phyloP scores from a whole-genome alignment of 305 asterid species.

The Fraxinus dipetala region DNA sequence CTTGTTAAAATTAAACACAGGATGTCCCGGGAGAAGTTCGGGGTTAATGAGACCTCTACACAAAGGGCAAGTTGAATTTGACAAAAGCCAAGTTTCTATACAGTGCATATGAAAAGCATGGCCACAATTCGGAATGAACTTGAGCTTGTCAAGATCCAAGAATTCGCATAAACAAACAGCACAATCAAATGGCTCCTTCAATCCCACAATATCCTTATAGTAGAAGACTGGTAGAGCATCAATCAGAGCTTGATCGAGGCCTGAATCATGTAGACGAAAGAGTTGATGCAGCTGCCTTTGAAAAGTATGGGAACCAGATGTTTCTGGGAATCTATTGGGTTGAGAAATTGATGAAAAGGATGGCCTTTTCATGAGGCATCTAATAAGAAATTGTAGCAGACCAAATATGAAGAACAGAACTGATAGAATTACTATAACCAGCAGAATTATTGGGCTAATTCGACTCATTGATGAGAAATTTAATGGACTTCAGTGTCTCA shows the following conservation, averaged over 20 bases:
- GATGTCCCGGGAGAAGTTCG: slow-evolving; percentile 11
- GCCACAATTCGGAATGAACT: slow-evolving; percentile 45
- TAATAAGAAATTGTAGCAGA: slow-evolving; percentile 42
- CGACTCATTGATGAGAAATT: slow-evolving; percentile 34
- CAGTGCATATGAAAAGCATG: slow-evolving; percentile 60
- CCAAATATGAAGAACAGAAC: slow-evolving; percentile 51
- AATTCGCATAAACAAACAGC: slow-evolving; percentile 54
- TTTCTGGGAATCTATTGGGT: slow-evolving; percentile 42
- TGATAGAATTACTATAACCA: slow-evolving; percentile 48
- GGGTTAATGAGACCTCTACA: slow-evolving; percentile 46
- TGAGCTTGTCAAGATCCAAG: slow-evolving; percentile 41
- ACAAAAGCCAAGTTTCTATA: slow-evolving; percentile 54
- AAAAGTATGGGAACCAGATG: slow-evolving; percentile 37
- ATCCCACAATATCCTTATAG: slow-evolving; percentile 43
- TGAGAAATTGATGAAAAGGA: slow-evolving; percentile 49
- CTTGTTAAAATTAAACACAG: slow-evolving; percentile 18
- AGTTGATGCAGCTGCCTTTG: slow-evolving; percentile 57
- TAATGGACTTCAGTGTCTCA: not conserved
- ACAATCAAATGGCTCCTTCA: slow-evolving; percentile 52
- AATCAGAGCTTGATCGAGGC: slow-evolving; percentile 44
- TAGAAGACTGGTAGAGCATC: slow-evolving; percentile 47
- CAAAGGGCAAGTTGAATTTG: slow-evolving; percentile 58
- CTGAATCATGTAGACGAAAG: slow-evolving; percentile 52
- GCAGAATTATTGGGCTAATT: slow-evolving; percentile 44
- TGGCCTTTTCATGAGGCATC: slow-evolving; percentile 39